Evolutionary conservation across 331 rosid species (phyloP).

Genomic region (Dryas integrifolia): DNA sequence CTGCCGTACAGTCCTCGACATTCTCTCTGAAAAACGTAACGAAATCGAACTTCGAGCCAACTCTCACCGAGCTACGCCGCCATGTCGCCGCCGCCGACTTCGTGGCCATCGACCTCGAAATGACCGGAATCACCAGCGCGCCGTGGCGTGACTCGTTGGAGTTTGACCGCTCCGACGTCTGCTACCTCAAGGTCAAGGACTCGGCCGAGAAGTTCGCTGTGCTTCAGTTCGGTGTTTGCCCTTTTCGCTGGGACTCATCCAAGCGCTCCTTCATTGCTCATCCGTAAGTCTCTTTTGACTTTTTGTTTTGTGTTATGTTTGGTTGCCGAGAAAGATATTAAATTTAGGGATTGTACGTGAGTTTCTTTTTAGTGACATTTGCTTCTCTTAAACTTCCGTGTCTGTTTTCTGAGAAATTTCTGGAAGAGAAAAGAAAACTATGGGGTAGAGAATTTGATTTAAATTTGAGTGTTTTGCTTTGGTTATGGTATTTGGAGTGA

Average conservation of each 20-base stretch:
- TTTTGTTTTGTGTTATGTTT: constrained; percentile 3
- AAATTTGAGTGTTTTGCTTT: background rate
- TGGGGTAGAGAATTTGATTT: background rate
- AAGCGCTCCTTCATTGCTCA: constrained; percentile 56
- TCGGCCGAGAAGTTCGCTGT: constrained; percentile 86
- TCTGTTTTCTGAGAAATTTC: constrained; percentile 1
- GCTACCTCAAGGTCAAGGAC: constrained; percentile 83
- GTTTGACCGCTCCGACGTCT: constrained; percentile 81
- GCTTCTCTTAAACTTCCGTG: background rate
- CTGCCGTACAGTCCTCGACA: constrained; percentile 9
- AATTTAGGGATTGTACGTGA: background rate
- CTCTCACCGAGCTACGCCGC: constrained; percentile 61
- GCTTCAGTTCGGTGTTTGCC: constrained; percentile 86
- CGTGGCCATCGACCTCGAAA: constrained; percentile 92
- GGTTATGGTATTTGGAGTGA: background rate
- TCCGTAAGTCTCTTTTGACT: constrained; percentile 49
- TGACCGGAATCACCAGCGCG: constrained; percentile 88
- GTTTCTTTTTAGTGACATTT: background rate
- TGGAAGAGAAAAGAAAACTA: background rate
- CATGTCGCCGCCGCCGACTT: constrained; percentile 74
- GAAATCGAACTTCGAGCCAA: constrained; percentile 62
- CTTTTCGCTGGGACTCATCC: constrained; percentile 81
- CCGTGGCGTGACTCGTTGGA: constrained; percentile 87
- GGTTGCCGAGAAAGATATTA: background rate
- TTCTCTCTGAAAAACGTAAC: constrained; percentile 81